Conservation (phyloP, 2,329 filamentous ascomycete genomes). For the Dendryphion nanum region DNA sequence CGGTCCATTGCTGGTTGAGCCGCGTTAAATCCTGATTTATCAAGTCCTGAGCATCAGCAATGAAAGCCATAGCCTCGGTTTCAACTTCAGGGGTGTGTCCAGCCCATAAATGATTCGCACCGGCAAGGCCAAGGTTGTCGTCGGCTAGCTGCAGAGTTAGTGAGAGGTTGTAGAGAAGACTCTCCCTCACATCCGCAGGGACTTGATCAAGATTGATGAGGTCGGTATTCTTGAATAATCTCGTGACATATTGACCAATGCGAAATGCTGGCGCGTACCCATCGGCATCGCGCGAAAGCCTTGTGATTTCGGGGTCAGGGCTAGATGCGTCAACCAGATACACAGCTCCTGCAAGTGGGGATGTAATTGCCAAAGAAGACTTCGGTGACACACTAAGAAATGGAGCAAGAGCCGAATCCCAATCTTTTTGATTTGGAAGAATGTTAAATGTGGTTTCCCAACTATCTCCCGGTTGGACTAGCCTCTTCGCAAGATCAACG, state of each 20-base stretch:
- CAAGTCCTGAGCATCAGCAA: slow-evolving; percentile 50
- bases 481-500: slow-evolving; percentile 53
- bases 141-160: slow-evolving; percentile 57
- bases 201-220: slow-evolving; percentile 34
- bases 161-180: slow-evolving; percentile 51
- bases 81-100: slow-evolving; percentile 49
- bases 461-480: slow-evolving; percentile 36
- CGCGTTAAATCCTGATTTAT: slow-evolving; percentile 44
- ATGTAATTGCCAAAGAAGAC: slow-evolving; percentile 70
- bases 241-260: slow-evolving; percentile 69
- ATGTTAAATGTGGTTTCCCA: slow-evolving; percentile 46
- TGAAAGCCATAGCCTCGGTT: slow-evolving; percentile 52
- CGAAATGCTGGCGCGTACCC: slow-evolving; percentile 72
- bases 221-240: slow-evolving; percentile 52
- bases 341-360: slow-evolving; percentile 67
- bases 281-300: slow-evolving; percentile 60
- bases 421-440: slow-evolving; percentile 63
- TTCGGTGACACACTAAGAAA: slow-evolving; percentile 57
- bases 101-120: slow-evolving; percentile 55
- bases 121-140: slow-evolving; percentile 59
- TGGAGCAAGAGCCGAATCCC: slow-evolving; percentile 61
- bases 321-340: slow-evolving; percentile 54
- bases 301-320: slow-evolving; percentile 17
- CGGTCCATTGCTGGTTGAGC: slow-evolving; percentile 12
- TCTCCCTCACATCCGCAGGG: slow-evolving; percentile 14